Evolutionary conservation across 106 monocot species (phyloP).

Genomic region (Xerophyta viscosa): DNA sequence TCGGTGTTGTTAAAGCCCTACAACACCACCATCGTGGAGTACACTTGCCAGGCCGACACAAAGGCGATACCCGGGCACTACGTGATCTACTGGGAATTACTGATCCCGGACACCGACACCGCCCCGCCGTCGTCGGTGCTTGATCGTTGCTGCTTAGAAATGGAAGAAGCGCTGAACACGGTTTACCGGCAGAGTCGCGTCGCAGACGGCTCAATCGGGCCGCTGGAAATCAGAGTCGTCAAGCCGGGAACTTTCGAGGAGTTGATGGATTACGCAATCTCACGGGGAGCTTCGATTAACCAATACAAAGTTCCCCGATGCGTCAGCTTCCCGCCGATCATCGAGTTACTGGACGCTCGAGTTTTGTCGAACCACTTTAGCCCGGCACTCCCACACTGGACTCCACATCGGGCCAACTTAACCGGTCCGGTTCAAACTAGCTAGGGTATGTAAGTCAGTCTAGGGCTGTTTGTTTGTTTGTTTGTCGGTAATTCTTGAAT

Average conservation of each 20-base stretch:
- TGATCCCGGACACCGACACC: slow-evolving; percentile 8
- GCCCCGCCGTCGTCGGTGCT: slow-evolving; percentile 13
- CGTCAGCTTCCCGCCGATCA: slow-evolving; percentile 60
- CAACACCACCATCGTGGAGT: slow-evolving; percentile 45
- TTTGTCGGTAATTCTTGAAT: too few species aligned
- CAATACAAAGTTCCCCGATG: slow-evolving; percentile 92
- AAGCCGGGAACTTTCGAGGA: slow-evolving; percentile 76
- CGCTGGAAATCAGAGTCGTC: slow-evolving; percentile 81
- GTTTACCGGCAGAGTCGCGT: slow-evolving; percentile 84
- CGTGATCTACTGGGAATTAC: slow-evolving; percentile 72
- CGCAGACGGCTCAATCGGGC: slow-evolving; percentile 69
- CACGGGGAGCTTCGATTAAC: slow-evolving; percentile 80
- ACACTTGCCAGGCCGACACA: slow-evolving; percentile 60
- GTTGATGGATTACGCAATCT: slow-evolving; percentile 84
- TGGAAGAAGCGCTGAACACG: slow-evolving; percentile 67
- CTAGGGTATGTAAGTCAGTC: background rate
- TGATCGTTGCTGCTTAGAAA: slow-evolving; percentile 57
- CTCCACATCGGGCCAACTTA: slow-evolving; percentile 16
- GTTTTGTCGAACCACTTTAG: slow-evolving; percentile 57
- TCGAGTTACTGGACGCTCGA: slow-evolving; percentile 56
- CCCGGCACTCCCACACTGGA: slow-evolving; percentile 39
- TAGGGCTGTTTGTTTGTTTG: background rate
- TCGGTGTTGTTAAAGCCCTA: slow-evolving; percentile 24
- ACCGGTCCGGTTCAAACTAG: background rate
- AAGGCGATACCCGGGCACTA: slow-evolving; percentile 61